These are phyloP conservation scores for Diplosphaera chodatii DNA, from an alignment of 139 green algal species.

Conservation along the genomic window DNA sequence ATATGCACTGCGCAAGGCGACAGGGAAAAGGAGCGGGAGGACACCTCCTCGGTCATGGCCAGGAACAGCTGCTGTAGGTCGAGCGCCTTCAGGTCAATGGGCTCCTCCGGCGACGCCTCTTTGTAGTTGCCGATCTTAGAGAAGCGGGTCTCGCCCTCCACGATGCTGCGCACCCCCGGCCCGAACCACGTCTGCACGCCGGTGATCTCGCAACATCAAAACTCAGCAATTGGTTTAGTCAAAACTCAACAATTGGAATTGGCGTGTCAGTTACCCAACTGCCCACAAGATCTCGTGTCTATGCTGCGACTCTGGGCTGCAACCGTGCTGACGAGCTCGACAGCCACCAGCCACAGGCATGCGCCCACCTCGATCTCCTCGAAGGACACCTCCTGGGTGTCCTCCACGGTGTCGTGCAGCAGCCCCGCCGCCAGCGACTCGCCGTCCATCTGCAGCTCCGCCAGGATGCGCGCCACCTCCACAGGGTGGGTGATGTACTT, in stretches of 20 bases:
- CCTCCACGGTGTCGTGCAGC: conserved; percentile 90
- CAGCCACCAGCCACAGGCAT: no score
- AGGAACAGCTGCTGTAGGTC: conserved; percentile 87
- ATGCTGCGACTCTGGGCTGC: no score
- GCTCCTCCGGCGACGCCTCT: neutral
- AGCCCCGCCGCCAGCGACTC: conserved; percentile 71
- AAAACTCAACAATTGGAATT: no score
- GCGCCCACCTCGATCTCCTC: conserved; percentile 63
- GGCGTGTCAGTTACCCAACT: no score
- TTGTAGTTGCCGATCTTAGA: conserved; percentile 37
- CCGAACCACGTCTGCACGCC: conserved; percentile 55
- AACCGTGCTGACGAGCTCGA: no score
- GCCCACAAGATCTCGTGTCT: no score
- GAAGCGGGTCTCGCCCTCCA: conserved; percentile 90
- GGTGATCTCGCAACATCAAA: no score
- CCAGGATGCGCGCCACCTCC: conserved; percentile 78
- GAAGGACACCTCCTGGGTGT: conserved; percentile 73
- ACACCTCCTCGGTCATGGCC: conserved; percentile 84
- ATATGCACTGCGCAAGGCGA: no score
- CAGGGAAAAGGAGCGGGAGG: no score
- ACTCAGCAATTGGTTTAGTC: neutral
- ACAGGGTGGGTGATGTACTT: conserved; percentile 89
- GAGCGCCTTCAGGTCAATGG: conserved; percentile 49
- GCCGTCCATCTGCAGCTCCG: conserved; percentile 60
- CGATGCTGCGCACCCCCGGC: conserved; percentile 61